Evolutionary conservation across 805 yeast genomes (phyloP), one percentile per base, ranked within the genome.

Genomic region (Teunomyces barrocoloradensis): DNA sequence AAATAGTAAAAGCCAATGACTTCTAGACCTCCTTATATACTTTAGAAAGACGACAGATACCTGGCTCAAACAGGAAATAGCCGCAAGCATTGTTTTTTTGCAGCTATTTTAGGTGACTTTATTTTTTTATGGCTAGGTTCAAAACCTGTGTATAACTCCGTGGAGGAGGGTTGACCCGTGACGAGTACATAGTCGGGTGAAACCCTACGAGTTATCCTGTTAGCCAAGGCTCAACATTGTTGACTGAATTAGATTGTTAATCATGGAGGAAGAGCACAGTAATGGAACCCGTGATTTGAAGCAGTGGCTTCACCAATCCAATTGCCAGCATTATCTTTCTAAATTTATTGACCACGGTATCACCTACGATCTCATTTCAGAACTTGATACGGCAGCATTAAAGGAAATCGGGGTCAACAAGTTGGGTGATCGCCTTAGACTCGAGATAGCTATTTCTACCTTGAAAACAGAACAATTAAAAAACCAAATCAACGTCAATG

Each of bases 341-440:
- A 64, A 58, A 46, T 73, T 73, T 46, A 53, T 61, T 18, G 77
- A 78, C 13, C 72, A 83, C 58, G 84, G 79, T 20, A 77, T 85
- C 52, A 74, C 82, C 0, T 68, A 73, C 18, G 87, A 82, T 44
- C 65, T 85, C 5, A 54, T 85, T 6, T 68, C 80, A 4, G 85
- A 81, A 49, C 66, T 84, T 38, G 96, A 88, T 57, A 73, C 77
- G 37, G 72, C 67, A 5, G 79, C 89, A 0, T 74, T 92, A 47
- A 79, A 76, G 42, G 94, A 85, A 47, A 61, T 94, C 9, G 96
- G 96, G 0, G 65, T 92, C 9, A 52, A 57, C n/a, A 85, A 81
- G 53, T 79, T 92, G 12, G 97, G 98, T 1, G 98, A 94, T 63
- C 71, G 97, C 23, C 71, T 92, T 17, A 72, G 85, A 25, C 65